Conservation (phyloP, 768 basidiomycete species). For the Tremella yokohamensis region DNA sequence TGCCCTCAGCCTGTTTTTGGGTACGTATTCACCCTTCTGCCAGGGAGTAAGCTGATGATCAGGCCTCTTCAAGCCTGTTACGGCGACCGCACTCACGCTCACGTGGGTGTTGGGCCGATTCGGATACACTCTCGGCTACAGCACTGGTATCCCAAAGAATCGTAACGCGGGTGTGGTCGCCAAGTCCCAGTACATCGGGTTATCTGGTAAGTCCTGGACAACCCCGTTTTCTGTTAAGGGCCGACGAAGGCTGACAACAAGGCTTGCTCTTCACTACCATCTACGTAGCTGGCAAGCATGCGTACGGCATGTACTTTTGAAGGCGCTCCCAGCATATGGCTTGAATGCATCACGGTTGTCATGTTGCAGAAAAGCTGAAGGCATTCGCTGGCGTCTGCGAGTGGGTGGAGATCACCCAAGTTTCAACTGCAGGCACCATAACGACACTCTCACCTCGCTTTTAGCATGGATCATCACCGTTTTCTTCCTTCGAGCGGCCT, state of each 20-base stretch:
- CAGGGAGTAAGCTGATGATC: neutral
- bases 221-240: neutral
- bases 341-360: too few relatives aligned
- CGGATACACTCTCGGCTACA: conserved; percentile 13
- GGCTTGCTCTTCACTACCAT: conserved; percentile 12
- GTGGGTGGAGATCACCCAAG: too few relatives aligned
- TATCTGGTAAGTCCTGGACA: conserved; percentile 6
- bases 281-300: conserved; percentile 1
- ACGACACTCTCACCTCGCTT: too few relatives aligned
- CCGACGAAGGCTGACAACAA: neutral
- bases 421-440: too few relatives aligned
- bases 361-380: too few relatives aligned
- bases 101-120: conserved; percentile 13
- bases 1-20: conserved; percentile 23
- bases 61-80: conserved; percentile 5
- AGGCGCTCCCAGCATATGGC: neutral
- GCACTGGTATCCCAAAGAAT: conserved; percentile 9
- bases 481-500: too few relatives aligned
- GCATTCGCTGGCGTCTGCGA: too few relatives aligned
- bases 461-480: too few relatives aligned
- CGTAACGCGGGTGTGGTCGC: neutral
- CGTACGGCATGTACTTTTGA: conserved; percentile 15
- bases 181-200: conserved; percentile 11
- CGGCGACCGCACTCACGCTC: conserved; percentile 5
- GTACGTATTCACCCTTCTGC: conserved; percentile 18